Percentiles rank a stretch among this genome's conserved stretches.
These are phyloP conservation scores for Achlya hypogyna DNA, from an alignment of 352 stramenopile species.

Conservation along the genomic window DNA sequence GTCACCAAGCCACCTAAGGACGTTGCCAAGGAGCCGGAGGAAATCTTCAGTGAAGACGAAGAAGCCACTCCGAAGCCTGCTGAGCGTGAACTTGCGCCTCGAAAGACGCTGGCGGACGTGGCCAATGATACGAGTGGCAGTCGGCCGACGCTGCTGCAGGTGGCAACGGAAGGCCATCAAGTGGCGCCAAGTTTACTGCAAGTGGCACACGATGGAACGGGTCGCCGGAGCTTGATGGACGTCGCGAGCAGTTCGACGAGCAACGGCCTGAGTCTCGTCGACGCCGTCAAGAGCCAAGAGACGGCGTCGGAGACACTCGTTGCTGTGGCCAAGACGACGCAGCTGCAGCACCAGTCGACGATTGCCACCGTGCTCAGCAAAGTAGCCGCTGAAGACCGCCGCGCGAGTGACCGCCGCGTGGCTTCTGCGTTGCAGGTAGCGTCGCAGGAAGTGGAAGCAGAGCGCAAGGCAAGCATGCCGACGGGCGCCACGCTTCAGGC, in stretches of 20 bases:
- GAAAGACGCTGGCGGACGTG: not conserved
- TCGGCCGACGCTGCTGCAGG: not conserved
- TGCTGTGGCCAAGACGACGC: not conserved
- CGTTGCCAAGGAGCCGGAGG: too few species aligned
- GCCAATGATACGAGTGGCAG: not conserved
- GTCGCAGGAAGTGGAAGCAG: conserved; percentile 28
- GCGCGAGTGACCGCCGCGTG: conserved; percentile 21
- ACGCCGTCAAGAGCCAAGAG: not conserved
- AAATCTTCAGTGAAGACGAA: not conserved
- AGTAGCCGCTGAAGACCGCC: not conserved
- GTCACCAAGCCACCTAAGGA: too few species aligned
- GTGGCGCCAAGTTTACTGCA: not conserved
- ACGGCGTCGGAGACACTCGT: not conserved
- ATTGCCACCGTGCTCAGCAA: conserved; percentile 1
- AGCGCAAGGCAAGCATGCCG: not conserved
- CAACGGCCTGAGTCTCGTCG: not conserved
- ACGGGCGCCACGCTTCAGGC: not conserved
- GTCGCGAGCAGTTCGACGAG: not conserved
- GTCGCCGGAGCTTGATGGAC: conserved; percentile 7
- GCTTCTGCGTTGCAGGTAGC: conserved; percentile 28
- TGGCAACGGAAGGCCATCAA: not conserved
- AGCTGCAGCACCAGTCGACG: conserved; percentile 5
- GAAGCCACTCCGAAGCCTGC: not conserved
- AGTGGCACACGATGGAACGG: not conserved
- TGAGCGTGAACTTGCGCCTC: not conserved